Evolutionary conservation across 2,329 filamentous ascomycete genomes (phyloP).

Genomic region (Kalmusia sp.): DNA sequence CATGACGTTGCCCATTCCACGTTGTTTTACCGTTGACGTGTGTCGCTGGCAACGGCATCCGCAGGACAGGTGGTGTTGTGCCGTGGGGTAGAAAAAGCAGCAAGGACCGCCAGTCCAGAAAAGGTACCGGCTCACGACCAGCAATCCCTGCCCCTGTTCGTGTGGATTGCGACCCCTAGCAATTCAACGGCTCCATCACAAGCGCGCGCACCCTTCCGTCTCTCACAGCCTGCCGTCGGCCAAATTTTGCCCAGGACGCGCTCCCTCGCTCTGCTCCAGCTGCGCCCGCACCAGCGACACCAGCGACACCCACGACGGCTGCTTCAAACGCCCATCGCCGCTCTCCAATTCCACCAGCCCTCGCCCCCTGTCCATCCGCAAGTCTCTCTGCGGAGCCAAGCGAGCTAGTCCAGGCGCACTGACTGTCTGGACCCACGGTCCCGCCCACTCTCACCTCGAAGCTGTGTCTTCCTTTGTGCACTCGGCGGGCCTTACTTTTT

Average conservation of each 20-base stretch:
- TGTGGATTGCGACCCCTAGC: background rate
- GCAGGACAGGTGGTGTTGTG: no score
- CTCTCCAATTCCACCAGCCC: background rate
- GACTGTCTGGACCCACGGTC: conserved; percentile 5
- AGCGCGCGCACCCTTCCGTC: background rate
- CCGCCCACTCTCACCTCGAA: conserved; percentile 2
- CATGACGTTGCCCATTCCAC: no score
- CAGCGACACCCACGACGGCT: background rate
- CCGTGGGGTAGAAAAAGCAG: background rate
- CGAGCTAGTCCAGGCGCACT: background rate
- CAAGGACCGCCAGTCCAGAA: no score
- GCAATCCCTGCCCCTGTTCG: conserved; percentile 3
- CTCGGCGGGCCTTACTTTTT: background rate
- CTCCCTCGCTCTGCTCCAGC: background rate
- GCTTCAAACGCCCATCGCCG: background rate
- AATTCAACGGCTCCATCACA: conserved; percentile 6
- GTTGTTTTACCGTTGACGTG: no score
- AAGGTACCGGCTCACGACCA: no score
- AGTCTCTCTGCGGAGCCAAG: conserved; percentile 7
- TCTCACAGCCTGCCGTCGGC: background rate
- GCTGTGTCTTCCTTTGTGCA: conserved; percentile 6
- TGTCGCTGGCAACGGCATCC: no score
- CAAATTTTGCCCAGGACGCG: background rate
- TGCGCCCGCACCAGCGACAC: background rate
- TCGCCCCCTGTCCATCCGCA: background rate